Base-by-base conservation (phyloP, 2,329 filamentous ascomycete genomes). In the Talaromyces rugulosus region DNA sequence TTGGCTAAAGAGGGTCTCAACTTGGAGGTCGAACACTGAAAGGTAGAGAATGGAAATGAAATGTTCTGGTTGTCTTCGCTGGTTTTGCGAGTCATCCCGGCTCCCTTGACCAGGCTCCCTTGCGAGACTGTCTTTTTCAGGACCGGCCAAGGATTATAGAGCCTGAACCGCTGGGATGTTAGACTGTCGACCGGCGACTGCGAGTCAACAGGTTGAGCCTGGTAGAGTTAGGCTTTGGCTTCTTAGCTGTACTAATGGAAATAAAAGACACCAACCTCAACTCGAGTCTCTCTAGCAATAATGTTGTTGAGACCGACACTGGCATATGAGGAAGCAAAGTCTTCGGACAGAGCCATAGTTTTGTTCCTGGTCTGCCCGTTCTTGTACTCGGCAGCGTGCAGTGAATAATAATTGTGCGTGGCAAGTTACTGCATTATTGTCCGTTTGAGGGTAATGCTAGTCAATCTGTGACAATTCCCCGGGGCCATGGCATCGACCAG, bases 281-380 rank as follows among this genome's bases (percentile, higher is more conserved):
- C 64, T 30, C 64, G 67, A 5, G 66, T 67, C 47, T 64, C 66
- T 64, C 63, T 65, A 52, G 66, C 67, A 34, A 69, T 65, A 52
- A 68, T 63, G 53, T 70, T 70, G 57, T 69, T 69, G 33, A 69
- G 63, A 23, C 68, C 66, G 34, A 65, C 58, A 55, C 64, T 63
- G 61, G 66, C 60, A 52, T 64, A 63, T 12, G 18, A 47, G 1
- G 44, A 47, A 59, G 58, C 28, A 54, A 31, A 53, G 50, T 30
- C 30, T 7, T 28, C 50, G 5, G 50, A 31, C 50, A 53, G 28
- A 2, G 16, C 28, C 50, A 53, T 53, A 18, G 27, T 31, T 53
- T 47, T 18, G 23, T n/a, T 18, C 5, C n/a, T 7, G 8, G n/a
- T 8, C n/a, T 47, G 42, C n/a, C 11, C 18, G 11, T 23, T 27